These are phyloP conservation scores for Cladosporium halotolerans DNA, from an alignment of 2,329 filamentous ascomycete genomes.

Conservation along the genomic window DNA sequence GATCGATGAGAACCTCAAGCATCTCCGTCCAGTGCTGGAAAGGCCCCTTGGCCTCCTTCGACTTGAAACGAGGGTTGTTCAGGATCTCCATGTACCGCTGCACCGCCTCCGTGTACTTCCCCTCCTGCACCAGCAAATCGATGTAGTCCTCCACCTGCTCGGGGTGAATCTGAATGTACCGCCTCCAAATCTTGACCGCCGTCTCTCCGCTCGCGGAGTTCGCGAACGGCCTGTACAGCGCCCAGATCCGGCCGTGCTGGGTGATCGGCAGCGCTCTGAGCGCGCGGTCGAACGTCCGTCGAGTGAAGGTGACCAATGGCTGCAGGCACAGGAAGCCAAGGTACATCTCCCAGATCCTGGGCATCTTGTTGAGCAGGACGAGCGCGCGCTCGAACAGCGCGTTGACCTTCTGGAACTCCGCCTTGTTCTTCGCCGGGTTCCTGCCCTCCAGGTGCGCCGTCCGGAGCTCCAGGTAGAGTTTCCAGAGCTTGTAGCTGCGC, in stretches of 20 bases:
- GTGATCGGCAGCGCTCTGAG: slow-evolving; percentile 86
- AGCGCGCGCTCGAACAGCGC: slow-evolving; percentile 87
- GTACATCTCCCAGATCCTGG: slow-evolving; percentile 96
- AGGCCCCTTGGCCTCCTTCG: slow-evolving; percentile 87
- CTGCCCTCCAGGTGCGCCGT: slow-evolving; percentile 60
- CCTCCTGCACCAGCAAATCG: slow-evolving; percentile 73
- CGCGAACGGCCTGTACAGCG: slow-evolving; percentile 82
- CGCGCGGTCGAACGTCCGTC: slow-evolving; percentile 85
- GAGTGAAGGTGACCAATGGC: slow-evolving; percentile 80
- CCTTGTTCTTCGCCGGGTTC: slow-evolving; percentile 71
- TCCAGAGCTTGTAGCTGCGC: slow-evolving; percentile 97
- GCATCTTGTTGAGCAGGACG: slow-evolving; percentile 97
- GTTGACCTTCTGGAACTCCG: slow-evolving; percentile 90
- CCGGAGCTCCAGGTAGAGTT: slow-evolving; percentile 86
- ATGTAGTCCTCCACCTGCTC: slow-evolving; percentile 95
- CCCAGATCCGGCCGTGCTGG: slow-evolving; percentile 94
- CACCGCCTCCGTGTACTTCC: slow-evolving; percentile 84
- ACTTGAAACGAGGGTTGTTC: slow-evolving; percentile 83
- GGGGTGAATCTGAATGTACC: slow-evolving; percentile 95
- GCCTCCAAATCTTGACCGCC: slow-evolving; percentile 85
- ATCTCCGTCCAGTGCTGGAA: slow-evolving; percentile 98
- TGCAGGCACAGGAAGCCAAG: slow-evolving; percentile 84
- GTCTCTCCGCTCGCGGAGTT: slow-evolving; percentile 85
- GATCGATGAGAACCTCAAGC: slow-evolving; percentile 87
- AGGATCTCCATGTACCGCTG: slow-evolving; percentile 86